These are phyloP conservation scores for Entomortierella parvispora DNA, from an alignment of 192 early-diverging fungal species.

Conservation along the genomic window DNA sequence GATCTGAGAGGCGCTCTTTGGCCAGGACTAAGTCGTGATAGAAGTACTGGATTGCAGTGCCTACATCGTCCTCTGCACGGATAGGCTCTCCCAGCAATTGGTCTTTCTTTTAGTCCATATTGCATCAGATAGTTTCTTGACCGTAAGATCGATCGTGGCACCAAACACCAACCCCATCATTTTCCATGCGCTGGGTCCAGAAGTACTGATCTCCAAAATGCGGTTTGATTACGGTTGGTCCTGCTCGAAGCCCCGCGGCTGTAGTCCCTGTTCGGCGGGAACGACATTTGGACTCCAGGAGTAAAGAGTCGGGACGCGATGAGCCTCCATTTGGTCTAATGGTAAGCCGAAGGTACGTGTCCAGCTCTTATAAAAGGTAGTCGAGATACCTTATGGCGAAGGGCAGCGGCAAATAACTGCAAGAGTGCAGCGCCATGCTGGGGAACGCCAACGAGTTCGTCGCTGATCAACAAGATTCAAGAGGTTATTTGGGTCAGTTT, in stretches of 20 bases:
- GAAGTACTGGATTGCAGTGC: slow-evolving; percentile 61
- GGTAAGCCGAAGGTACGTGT: slow-evolving; percentile 51
- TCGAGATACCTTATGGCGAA: no score
- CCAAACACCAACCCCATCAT: slow-evolving; percentile 63
- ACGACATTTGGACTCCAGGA: slow-evolving; percentile 64
- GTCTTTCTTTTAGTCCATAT: slow-evolving; percentile 57
- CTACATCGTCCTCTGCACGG: slow-evolving; percentile 62
- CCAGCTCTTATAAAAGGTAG: no score
- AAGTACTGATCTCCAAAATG: slow-evolving; percentile 73
- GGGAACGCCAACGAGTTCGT: no score
- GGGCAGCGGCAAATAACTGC: no score
- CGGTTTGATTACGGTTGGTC: slow-evolving; percentile 77
- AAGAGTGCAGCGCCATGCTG: no score
- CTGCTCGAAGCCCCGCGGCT: slow-evolving; percentile 71
- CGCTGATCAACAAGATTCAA: no score
- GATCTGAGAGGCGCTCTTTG: slow-evolving; percentile 20
- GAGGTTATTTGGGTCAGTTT: no score
- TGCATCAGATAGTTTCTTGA: slow-evolving; percentile 57
- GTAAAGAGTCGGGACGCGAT: slow-evolving; percentile 65
- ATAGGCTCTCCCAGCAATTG: slow-evolving; percentile 58
- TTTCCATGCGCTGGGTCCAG: slow-evolving; percentile 71
- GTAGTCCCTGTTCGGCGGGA: slow-evolving; percentile 72
- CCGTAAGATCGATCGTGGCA: slow-evolving; percentile 61
- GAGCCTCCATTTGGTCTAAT: slow-evolving; percentile 54
- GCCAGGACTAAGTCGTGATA: slow-evolving; percentile 68